Base-by-base conservation (phyloP, 1,284 basidiomycete genomes). In the Tilletia horrida region DNA sequence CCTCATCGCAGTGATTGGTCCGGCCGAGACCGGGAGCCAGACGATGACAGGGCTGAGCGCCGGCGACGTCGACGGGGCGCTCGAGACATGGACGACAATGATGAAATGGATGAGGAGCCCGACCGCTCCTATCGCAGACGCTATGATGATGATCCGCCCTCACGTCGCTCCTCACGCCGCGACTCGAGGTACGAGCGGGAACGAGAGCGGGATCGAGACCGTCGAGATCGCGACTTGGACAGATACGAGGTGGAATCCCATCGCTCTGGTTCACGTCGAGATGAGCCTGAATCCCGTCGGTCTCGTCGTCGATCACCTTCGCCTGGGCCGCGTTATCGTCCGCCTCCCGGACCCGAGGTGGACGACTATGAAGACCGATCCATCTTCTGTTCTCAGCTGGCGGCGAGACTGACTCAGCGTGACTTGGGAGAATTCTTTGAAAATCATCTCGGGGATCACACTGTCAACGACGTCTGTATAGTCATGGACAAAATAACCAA, bases 371-470 rank as follows among this genome's bases (percentile, higher is more conserved):
- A 97, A 86, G 88, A 90, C 80, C 91, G 96, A 83, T 97, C 95
- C 76, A 91, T 97, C 73, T 98, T 98, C 84, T 93, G 97, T 82
- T 94, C 93, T 77, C 95, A 97, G 85, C 89, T 99, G 81, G 92
- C 95, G 75, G 92, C 93, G 67, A 88, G 92, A 79, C 88, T 97
- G 82, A 95, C 92, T 68, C 92, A 93, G 79, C 88, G 91, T 80
- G 95, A 98, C 85, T 85, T 99, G 82, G 93, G 93, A 71, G 91
- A 95, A 84, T 98, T 99, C 85, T 97, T 99, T 82, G 95, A 97
- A 85, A 92, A 96, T 82, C 93, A 92, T 82, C 86, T 97, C 42
- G 93, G 93, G 29, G 90, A 77, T 59, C 89, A 89, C 52, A 88
- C 91, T 31, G 95, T 99, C 2, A 88, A 93, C 85, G 95, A 97